Evolutionary conservation across 352 stramenopile genomes (phyloP).

Genomic region (Pythium chondricola): DNA sequence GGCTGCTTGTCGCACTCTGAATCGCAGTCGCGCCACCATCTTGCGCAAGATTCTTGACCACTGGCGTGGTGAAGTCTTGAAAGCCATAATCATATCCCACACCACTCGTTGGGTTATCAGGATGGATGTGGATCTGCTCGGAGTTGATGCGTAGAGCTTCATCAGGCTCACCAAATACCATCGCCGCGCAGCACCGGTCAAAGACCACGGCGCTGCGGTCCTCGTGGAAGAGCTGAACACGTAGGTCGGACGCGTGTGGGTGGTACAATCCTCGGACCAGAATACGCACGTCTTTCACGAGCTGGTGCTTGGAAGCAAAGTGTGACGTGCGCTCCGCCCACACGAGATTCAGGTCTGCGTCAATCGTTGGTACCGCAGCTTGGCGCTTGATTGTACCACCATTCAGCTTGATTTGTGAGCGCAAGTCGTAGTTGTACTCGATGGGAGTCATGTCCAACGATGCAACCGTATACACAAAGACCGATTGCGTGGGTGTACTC

Average conservation of each 20-base stretch:
- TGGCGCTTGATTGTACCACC: conserved; percentile 41
- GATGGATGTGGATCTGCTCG: conserved; percentile 30
- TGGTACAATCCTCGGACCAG: conserved; percentile 64
- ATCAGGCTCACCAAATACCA: conserved; percentile 45
- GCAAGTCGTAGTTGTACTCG: conserved; percentile 46
- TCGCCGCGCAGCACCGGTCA: conserved; percentile 27
- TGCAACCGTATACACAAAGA: conserved; percentile 47
- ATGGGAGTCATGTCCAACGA: conserved; percentile 9
- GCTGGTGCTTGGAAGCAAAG: conserved; percentile 55
- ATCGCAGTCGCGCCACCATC: conserved; percentile 41
- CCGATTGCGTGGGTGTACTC: conserved; percentile 30
- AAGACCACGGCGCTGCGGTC: conserved; percentile 33
- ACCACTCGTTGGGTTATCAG: conserved; percentile 46
- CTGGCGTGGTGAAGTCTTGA: conserved; percentile 26
- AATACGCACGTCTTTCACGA: conserved; percentile 42
- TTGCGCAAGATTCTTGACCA: conserved; percentile 40
- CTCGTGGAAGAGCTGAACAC: conserved; percentile 44
- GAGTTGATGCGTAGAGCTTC: conserved; percentile 32
- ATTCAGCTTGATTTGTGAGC: conserved; percentile 34
- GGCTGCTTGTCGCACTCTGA: conserved; percentile 62
- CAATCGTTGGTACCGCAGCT: conserved; percentile 23
- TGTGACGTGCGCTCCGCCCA: conserved; percentile 23
- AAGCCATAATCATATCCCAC: conserved; percentile 74
- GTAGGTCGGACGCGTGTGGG: conserved; percentile 45
- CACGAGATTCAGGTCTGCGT: conserved; percentile 36